Base-by-base conservation (phyloP, 2,329 filamentous ascomycete species). In the Colletotrichum euphorbiae region DNA sequence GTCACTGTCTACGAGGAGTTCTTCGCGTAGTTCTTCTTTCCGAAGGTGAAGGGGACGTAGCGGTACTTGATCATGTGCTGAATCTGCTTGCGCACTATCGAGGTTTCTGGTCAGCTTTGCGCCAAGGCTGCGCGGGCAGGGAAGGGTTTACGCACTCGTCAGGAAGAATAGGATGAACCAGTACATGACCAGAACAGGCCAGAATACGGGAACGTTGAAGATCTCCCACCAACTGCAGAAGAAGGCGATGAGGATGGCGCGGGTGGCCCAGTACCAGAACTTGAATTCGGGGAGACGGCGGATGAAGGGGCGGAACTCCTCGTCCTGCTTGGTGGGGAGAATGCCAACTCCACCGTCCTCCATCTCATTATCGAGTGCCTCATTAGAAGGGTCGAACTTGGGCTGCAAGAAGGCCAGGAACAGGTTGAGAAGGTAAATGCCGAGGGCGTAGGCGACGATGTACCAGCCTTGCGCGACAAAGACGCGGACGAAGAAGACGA, bases 51-150 rank as follows among this genome's bases (percentile, higher is more conserved):
- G 45, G 94, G 94, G 33, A 97, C 94, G 78, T 97, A 99, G 82
- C 95, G 93, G 85, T 98, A 99, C 85, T 98, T 99, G 87, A 99
- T 95, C 96, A 99, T 99, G 84, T 98, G 96, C 84, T 99, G 96
- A 75, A 99, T 99, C 84, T 99, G 96, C 85, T 96, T 93, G 81
- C 96, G 90, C 96, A 99, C 94, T 97, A 74, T 33, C 21, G n/a
- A 48, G 12, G 38, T 21, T 28, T 70, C 56, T 71, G 71, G 55
- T 56, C 48, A 54, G 51, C 59, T 24, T 19, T 52, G 42, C 38
- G 55, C 33, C 50, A 63, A 43, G 57, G 21, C 19, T 15, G 12
- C 12, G 11, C 31, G 15, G 56, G 38, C 54, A 46, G 51, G 21
- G 24, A 57, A 40, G 55, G 59, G 57, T 17, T 51, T 56, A 88